Evolutionary conservation across 257 asterid genomes (phyloP).

Genomic region (Jacaranda copaia): DNA sequence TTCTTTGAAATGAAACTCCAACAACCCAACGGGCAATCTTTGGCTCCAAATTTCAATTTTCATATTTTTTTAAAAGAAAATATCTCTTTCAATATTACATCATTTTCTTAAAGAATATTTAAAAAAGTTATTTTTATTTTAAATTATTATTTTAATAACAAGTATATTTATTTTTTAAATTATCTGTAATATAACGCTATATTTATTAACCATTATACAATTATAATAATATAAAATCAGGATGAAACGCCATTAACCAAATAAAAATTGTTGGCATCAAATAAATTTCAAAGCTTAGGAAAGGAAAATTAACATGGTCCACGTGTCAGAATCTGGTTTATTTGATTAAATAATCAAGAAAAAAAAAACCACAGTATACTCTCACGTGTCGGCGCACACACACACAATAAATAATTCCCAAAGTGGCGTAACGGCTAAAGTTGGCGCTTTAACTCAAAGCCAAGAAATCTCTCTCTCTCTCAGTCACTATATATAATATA

Average conservation of each 20-base stretch:
- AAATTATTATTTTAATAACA: too few species aligned
- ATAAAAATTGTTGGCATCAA: too few species aligned
- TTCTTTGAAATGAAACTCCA: constrained; percentile 21
- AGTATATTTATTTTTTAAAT: too few species aligned
- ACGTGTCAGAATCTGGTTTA: constrained; percentile 49
- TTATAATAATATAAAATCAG: too few species aligned
- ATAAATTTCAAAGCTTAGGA: neutral
- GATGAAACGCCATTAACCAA: too few species aligned
- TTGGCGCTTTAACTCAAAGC: constrained; percentile 36
- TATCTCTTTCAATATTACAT: too few species aligned
- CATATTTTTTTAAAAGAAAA: too few species aligned
- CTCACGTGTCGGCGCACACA: constrained; percentile 73
- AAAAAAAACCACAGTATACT: constrained; percentile 31
- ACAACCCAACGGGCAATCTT: neutral
- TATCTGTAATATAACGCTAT: too few species aligned
- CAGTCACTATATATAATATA: constrained; percentile 30
- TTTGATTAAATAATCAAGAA: neutral
- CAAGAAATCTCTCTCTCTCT: constrained; percentile 10
- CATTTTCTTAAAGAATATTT: too few species aligned
- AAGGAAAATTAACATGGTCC: constrained; percentile 30
- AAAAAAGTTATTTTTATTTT: too few species aligned
- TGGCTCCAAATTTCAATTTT: neutral
- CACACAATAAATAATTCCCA: constrained; percentile 30
- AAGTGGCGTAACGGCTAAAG: constrained; percentile 53
- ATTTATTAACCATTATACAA: too few species aligned